Evolutionary conservation across 164 flowering plant genomes (phyloP).

Genomic region (Cinnamomum chago): DNA sequence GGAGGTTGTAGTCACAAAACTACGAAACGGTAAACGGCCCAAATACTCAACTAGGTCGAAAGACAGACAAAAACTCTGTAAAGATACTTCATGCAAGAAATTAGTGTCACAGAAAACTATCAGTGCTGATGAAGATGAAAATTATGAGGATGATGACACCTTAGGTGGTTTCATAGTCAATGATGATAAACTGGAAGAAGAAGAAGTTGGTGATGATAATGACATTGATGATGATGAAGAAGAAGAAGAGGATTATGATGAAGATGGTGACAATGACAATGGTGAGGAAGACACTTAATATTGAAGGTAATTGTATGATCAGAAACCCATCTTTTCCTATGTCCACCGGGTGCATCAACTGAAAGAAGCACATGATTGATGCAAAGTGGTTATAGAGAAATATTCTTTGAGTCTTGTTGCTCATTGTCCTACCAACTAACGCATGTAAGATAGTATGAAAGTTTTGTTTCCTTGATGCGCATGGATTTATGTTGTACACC

Average conservation of each 20-base stretch:
- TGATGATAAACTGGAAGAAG: constrained; percentile 38
- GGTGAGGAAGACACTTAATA: not conserved
- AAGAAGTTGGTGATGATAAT: constrained; percentile 29
- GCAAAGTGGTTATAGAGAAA: not conserved
- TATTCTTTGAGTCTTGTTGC: not conserved
- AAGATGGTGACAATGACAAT: constrained; percentile 9
- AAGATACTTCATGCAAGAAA: constrained; percentile 11
- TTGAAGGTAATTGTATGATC: not conserved
- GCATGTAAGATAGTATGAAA: not conserved
- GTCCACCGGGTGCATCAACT: not conserved
- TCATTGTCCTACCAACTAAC: not conserved
- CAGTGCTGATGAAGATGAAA: constrained; percentile 16
- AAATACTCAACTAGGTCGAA: constrained; percentile 54
- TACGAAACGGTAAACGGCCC: constrained; percentile 35
- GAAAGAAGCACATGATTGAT: not conserved
- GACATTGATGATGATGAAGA: constrained; percentile 50
- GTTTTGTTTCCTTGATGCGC: not conserved
- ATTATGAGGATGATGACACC: constrained; percentile 54
- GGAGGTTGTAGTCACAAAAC: constrained; percentile 27
- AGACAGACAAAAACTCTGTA: constrained; percentile 19
- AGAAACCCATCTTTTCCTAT: not conserved
- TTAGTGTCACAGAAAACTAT: constrained; percentile 14
- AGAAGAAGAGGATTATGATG: constrained; percentile 32
- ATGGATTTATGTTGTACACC: not conserved
- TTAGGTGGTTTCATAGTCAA: constrained; percentile 78